These are phyloP conservation scores for Trichoderma atrobrunneum DNA, from an alignment of 2,329 filamentous ascomycete genomes.

Conservation along the genomic window DNA sequence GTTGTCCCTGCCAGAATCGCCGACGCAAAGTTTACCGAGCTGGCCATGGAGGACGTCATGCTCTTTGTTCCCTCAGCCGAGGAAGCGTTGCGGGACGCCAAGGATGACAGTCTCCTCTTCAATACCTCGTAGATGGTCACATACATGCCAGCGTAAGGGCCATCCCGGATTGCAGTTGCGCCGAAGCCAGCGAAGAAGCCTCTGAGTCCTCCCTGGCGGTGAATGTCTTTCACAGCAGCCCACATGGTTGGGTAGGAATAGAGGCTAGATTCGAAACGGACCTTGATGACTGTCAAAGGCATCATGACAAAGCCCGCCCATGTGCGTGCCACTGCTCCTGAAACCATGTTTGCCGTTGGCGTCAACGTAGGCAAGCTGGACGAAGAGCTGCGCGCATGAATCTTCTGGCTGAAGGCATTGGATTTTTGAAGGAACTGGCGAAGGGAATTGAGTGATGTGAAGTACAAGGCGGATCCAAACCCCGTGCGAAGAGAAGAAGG, in stretches of 20 bases:
- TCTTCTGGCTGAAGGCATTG: slow-evolving; percentile 25
- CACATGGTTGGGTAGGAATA: slow-evolving; percentile 79
- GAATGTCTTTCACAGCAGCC: slow-evolving; percentile 71
- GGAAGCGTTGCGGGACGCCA: slow-evolving; percentile 23
- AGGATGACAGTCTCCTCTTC: slow-evolving; percentile 57
- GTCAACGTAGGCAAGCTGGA: slow-evolving; percentile 79
- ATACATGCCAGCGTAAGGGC: slow-evolving; percentile 94
- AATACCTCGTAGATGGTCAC: slow-evolving; percentile 89
- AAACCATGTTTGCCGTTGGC: slow-evolving; percentile 79
- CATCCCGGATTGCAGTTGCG: slow-evolving; percentile 87
- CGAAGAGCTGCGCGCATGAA: slow-evolving; percentile 41
- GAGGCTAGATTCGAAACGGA: slow-evolving; percentile 85
- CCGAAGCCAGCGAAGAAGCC: slow-evolving; percentile 95
- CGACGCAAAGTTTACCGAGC: slow-evolving; percentile 81
- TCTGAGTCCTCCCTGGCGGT: slow-evolving; percentile 66
- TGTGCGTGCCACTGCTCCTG: slow-evolving; percentile 79
- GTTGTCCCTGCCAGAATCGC: slow-evolving; percentile 76
- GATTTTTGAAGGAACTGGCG: slow-evolving; percentile 58
- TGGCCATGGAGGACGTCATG: slow-evolving; percentile 36
- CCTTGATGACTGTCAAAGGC: slow-evolving; percentile 95
- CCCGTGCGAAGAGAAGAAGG: slow-evolving; percentile 93
- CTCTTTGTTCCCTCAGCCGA: slow-evolving; percentile 21
- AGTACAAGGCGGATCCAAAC: slow-evolving; percentile 90
- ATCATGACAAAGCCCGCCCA: slow-evolving; percentile 89
- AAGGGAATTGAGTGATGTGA: slow-evolving; percentile 80